These are phyloP conservation scores for Coniophora puteana DNA, from an alignment of 1,284 basidiomycete species.

Conservation along the genomic window DNA sequence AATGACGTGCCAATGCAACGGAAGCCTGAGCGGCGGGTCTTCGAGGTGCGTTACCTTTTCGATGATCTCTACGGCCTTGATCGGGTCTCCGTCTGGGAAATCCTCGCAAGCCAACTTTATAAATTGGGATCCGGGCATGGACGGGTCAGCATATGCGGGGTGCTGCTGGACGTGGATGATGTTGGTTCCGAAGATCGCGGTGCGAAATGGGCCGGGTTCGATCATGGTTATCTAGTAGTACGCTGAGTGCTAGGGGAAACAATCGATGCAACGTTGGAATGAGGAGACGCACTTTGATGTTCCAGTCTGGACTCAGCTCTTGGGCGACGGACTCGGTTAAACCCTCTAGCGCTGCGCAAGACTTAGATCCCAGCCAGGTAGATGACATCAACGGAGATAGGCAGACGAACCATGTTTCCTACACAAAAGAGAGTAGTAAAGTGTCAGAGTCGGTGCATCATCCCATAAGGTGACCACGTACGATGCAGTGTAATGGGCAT, in stretches of 20 bases:
- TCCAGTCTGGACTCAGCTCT: background rate
- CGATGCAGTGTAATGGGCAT: background rate
- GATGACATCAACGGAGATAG: too few species aligned
- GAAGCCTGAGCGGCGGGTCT: slow-evolving; percentile 25
- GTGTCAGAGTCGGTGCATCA: background rate
- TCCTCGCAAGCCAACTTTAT: background rate
- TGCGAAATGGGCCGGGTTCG: too few species aligned
- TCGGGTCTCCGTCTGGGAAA: slow-evolving; percentile 18
- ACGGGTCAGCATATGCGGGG: slow-evolving; percentile 16
- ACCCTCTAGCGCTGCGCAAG: background rate
- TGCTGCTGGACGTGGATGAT: too few species aligned
- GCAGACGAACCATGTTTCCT: background rate
- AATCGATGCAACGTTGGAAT: too few species aligned
- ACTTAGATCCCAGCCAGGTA: too few species aligned
- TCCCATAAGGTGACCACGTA: too few species aligned
- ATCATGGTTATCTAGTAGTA: too few species aligned
- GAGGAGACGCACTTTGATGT: slow-evolving; percentile 1
- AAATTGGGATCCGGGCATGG: slow-evolving; percentile 1
- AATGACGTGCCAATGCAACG: slow-evolving; percentile 18
- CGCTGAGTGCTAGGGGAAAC: too few species aligned
- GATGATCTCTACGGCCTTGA: slow-evolving; percentile 17
- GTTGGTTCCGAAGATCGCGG: too few species aligned
- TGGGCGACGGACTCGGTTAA: background rate
- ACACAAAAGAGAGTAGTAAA: background rate
- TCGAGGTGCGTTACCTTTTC: slow-evolving; percentile 19